phyloP scores from a whole-genome alignment of 257 asterid genomes.

The Lantana camara region DNA sequence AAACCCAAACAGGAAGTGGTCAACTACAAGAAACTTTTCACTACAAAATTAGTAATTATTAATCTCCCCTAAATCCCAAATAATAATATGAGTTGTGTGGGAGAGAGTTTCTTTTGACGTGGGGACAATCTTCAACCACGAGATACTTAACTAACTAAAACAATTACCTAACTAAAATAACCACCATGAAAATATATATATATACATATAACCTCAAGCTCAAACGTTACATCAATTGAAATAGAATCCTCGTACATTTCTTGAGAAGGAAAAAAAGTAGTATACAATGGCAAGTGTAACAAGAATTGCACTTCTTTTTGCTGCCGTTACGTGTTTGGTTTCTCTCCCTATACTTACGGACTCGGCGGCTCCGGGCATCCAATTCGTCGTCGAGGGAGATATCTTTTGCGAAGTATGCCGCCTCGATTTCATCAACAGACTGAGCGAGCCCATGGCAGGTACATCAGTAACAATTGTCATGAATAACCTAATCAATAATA shows the following conservation, averaged over 20 bases:
- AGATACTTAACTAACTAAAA: not conserved
- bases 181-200: not conserved
- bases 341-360: conserved; percentile 22
- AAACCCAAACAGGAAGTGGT: not conserved
- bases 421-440: conserved; percentile 52
- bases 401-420: conserved; percentile 83
- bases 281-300: conserved; percentile 47
- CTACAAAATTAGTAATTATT: too few species aligned
- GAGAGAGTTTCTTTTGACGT: conserved; percentile 23
- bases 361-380: conserved; percentile 2
- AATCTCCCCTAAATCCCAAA: too few species aligned
- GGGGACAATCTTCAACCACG: conserved; percentile 10
- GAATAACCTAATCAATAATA: too few species aligned
- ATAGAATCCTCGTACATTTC: not conserved
- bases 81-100: conserved; percentile 28
- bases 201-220: not conserved
- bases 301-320: conserved; percentile 32
- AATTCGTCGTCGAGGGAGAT: conserved; percentile 53
- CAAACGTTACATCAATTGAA: not conserved
- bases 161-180: conserved; percentile 28
- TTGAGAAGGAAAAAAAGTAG: not conserved
- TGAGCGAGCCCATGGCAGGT: conserved; percentile 69
- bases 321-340: conserved; percentile 38
- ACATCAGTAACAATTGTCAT: not conserved
- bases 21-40: not conserved